Evolutionary conservation across 345 rosid genomes (phyloP).

Genomic region (Linum tenue): DNA sequence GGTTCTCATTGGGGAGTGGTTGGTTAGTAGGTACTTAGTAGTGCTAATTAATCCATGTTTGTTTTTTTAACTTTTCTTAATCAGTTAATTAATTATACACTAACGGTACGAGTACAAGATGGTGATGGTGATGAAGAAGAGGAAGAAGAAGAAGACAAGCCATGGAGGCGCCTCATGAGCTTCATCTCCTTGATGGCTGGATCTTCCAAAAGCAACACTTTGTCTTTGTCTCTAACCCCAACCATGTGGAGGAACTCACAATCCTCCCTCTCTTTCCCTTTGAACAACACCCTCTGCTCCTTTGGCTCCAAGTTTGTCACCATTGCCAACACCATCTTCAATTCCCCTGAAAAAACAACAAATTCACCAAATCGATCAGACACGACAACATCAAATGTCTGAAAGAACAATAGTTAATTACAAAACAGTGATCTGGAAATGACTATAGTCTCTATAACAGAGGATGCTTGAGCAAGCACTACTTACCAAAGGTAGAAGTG

Average conservation of each 20-base stretch:
- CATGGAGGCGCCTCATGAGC: conserved; percentile 21
- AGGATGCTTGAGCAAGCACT: background rate
- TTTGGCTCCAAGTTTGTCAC: conserved; percentile 62
- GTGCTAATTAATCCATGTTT: background rate
- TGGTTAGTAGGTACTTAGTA: background rate
- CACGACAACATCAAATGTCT: background rate
- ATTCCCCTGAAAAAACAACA: conserved; percentile 42
- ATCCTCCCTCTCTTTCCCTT: conserved; percentile 86
- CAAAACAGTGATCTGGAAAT: no score
- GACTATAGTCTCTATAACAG: background rate
- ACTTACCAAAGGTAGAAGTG: conserved; percentile 81
- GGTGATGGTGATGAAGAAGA: background rate
- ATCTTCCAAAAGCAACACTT: conserved; percentile 69
- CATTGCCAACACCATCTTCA: conserved; percentile 69
- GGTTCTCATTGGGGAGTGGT: background rate
- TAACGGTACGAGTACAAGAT: conserved; percentile 39
- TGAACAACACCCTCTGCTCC: conserved; percentile 78
- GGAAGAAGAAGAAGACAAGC: background rate
- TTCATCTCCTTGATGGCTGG: conserved; percentile 77
- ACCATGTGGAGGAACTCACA: conserved; percentile 79
- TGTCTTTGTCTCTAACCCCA: conserved; percentile 81
- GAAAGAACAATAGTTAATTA: background rate
- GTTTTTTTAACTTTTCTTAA: background rate
- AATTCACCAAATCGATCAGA: background rate
- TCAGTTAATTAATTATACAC: conserved; percentile 25